Evolutionary conservation across 495 filamentous ascomycete genomes (phyloP).

Genomic region (Penicillium fimorum): DNA sequence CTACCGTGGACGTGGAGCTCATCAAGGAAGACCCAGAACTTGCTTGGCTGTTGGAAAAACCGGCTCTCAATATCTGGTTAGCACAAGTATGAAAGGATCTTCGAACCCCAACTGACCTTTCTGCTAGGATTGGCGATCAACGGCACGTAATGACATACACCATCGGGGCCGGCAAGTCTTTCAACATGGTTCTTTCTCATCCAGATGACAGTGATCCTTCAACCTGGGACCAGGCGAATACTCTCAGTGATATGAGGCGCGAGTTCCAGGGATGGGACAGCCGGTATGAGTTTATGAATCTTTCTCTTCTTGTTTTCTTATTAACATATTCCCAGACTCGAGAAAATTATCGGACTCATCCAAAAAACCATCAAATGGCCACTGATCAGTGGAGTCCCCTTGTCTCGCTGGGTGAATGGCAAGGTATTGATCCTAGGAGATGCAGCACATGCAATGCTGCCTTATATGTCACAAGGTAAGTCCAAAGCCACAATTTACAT

Average conservation of each 20-base stretch:
- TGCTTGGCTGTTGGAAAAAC: conserved; percentile 39
- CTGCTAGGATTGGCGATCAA: conserved; percentile 32
- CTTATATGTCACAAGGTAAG: conserved; percentile 47
- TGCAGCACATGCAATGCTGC: conserved; percentile 52
- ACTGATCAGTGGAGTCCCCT: conserved; percentile 26
- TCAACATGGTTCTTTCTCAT: conserved; percentile 54
- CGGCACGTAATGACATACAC: conserved; percentile 52
- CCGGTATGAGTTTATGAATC: conserved; percentile 12
- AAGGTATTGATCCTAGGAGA: conserved; percentile 46
- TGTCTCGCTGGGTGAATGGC: conserved; percentile 30
- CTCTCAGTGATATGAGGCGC: conserved; percentile 16
- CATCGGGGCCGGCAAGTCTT: conserved; percentile 45
- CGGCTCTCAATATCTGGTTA: conserved; percentile 44
- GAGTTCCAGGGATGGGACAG: conserved; percentile 46
- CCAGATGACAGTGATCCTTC: conserved; percentile 39
- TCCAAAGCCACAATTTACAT: background rate
- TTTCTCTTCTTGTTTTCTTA: background rate
- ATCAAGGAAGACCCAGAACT: conserved; percentile 39
- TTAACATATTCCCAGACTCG: conserved; percentile 17
- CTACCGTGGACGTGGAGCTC: conserved; percentile 39
- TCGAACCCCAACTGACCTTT: background rate
- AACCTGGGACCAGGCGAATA: conserved; percentile 36
- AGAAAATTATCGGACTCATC: conserved; percentile 41
- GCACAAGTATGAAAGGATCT: background rate
- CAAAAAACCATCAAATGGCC: conserved; percentile 42